Evolutionary conservation across 2,329 filamentous ascomycete species (phyloP).

Genomic region (Ophiosphaerella herpotricha): DNA sequence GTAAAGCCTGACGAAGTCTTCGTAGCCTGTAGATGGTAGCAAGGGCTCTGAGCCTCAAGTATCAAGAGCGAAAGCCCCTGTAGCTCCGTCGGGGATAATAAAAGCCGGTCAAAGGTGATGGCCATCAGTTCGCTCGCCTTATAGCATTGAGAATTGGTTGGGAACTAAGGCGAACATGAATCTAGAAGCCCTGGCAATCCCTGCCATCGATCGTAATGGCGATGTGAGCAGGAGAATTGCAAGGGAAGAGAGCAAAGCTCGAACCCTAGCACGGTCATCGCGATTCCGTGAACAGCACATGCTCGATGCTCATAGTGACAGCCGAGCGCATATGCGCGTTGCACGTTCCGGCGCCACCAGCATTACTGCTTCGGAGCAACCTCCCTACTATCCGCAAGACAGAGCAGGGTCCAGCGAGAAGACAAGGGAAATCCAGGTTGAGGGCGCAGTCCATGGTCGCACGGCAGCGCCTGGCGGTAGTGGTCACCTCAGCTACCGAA

Average conservation of each 20-base stretch:
- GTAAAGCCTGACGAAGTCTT: background rate
- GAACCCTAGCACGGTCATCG: background rate
- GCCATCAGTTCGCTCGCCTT: no score
- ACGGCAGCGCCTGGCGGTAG: slow-evolving; percentile 31
- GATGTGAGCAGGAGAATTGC: background rate
- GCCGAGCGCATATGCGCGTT: slow-evolving; percentile 11
- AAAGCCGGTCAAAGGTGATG: background rate
- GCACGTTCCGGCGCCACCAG: slow-evolving; percentile 13
- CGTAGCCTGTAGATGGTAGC: background rate
- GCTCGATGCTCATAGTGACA: slow-evolving; percentile 3
- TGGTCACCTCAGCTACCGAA: slow-evolving; percentile 26
- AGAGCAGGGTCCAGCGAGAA: slow-evolving; percentile 17
- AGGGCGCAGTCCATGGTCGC: slow-evolving; percentile 23
- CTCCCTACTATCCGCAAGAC: slow-evolving; percentile 34
- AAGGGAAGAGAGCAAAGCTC: background rate
- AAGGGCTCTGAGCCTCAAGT: background rate
- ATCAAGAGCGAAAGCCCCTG: background rate
- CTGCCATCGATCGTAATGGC: background rate
- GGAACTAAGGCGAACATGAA: no score
- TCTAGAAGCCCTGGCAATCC: no score
- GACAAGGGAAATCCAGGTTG: slow-evolving; percentile 31
- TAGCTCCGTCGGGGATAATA: no score
- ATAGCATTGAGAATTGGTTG: no score
- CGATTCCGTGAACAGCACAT: background rate
- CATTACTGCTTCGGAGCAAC: slow-evolving; percentile 22